A percentile compares a stretch with the other conserved stretches of the same genome.
These are phyloP conservation scores for Xylariaceae sp. DNA, from an alignment of 2,329 filamentous ascomycete species.

Conservation along the genomic window DNA sequence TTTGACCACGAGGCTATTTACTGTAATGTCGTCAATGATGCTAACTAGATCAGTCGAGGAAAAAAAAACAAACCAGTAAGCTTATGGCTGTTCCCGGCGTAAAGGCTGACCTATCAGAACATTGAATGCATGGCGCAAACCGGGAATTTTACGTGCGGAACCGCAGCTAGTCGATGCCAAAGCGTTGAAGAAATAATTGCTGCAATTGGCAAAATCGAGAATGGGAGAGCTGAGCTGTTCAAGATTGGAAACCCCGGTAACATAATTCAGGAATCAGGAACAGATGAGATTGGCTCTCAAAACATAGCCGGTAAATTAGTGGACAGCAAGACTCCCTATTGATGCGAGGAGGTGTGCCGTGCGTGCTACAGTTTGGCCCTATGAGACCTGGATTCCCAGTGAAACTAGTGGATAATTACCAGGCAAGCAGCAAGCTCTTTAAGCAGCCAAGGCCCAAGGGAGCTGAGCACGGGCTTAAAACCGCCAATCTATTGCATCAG, in stretches of 20 bases:
- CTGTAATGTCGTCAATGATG: not conserved
- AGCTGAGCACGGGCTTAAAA: constrained; percentile 35
- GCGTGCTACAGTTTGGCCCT: constrained; percentile 21
- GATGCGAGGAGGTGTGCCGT: constrained; percentile 15
- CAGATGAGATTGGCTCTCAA: constrained; percentile 13
- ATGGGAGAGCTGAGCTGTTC: not conserved
- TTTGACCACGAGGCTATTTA: not conserved
- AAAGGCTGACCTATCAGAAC: constrained; percentile 20
- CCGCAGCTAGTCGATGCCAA: not conserved
- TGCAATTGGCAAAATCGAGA: not conserved
- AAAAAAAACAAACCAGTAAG: constrained; percentile 1
- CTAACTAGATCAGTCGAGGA: not conserved
- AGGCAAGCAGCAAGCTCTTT: not conserved
- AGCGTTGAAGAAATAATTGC: constrained; percentile 2
- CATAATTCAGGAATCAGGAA: constrained; percentile 2
- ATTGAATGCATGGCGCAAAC: not conserved
- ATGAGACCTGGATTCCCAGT: constrained; percentile 20
- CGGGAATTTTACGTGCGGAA: not conserved
- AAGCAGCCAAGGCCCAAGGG: not conserved
- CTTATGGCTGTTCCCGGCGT: constrained; percentile 12
- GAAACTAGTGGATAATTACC: not conserved
- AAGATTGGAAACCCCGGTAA: constrained; percentile 9
- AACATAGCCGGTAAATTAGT: constrained; percentile 26
- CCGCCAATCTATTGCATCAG: constrained; percentile 30
- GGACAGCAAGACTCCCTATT: constrained; percentile 14